Conservation (phyloP, 495 filamentous ascomycete genomes). For the Rusavskia elegans region DNA sequence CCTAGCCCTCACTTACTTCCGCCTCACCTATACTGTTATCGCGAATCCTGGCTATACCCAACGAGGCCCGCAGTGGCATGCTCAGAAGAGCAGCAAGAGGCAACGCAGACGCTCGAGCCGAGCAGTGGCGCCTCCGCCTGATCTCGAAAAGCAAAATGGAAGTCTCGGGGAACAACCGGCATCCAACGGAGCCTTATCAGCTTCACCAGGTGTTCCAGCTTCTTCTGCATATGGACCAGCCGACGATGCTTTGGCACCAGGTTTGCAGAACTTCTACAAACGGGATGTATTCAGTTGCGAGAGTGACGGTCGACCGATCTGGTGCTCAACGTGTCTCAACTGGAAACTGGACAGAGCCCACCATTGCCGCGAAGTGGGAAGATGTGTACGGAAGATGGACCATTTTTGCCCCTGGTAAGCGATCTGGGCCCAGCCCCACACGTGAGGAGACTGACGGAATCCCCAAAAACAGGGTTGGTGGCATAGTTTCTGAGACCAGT, state of each 20-base stretch:
- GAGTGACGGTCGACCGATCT: constrained; percentile 59
- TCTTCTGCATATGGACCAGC: background rate
- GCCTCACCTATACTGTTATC: constrained; percentile 47
- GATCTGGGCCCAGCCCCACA: background rate
- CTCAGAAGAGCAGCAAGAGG: constrained; percentile 8
- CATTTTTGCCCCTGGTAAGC: constrained; percentile 82
- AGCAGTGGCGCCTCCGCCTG: constrained; percentile 9
- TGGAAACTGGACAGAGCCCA: constrained; percentile 79
- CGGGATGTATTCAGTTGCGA: constrained; percentile 74
- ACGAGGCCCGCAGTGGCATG: constrained; percentile 30
- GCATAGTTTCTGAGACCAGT: constrained; percentile 67
- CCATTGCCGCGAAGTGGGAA: constrained; percentile 64
- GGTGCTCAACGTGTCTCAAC: constrained; percentile 61
- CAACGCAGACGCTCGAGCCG: background rate
- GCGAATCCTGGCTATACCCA: constrained; percentile 56
- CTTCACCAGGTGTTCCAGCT: background rate
- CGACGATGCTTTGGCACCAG: constrained; percentile 9
- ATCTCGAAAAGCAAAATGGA: background rate
- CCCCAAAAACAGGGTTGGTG: constrained; percentile 49
- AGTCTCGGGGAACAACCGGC: background rate
- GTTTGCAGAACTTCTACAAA: constrained; percentile 47
- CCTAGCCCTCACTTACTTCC: constrained; percentile 50
- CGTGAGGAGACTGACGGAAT: background rate
- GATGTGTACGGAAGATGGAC: constrained; percentile 80
- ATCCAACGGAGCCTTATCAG: background rate